Base-by-base conservation (phyloP, 441 rosid species). In the Mallotus repandus region DNA sequence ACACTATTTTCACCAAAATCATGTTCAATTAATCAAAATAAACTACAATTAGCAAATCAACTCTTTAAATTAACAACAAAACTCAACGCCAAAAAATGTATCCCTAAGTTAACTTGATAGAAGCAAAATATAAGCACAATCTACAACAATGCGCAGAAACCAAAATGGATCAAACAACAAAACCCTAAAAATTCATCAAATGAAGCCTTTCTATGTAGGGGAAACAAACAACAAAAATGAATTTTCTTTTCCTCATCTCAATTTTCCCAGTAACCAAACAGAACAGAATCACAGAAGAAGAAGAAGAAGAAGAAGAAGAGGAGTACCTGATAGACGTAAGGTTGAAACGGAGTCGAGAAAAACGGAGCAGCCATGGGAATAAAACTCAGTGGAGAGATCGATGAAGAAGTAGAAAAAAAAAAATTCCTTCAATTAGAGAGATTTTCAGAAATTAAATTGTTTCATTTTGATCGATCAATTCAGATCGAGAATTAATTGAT, bases 261-360 rank as follows among this genome's bases (percentile, higher is more conserved):
- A 69, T 64, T 74, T 71, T 72, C 77, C 64, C 19, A 64, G 45
- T 52, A 69, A 68, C 55, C 70, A 62, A 29, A 29, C 32, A 81
- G 18, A 66, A 73, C 32, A 59, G 58, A 66, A 6, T 0, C 7
- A 66, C 50, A 53, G 10, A 12, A 4, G 21, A 16, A 5, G 9
- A 6, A 70, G 1, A 46, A 62, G 61, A 75, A 69, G 12, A 35
- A 18, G 19, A 52, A 45, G 16, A 35, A 18, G 19, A 52, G 29
- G 16, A 58, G 71, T 72, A 92, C 99, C 98, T 92, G 99, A 69
- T 94, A 92, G 64, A 94, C 97, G 62, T 91, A 92, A 16, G 98
- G 99, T 83, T 94, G 99, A 84, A 94, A 89, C 62, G 99, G 99
- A 63, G 97, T 94, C 0, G 98, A 86, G 86, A 92, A 94, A 81